A percentile compares a stretch with the other conserved stretches of the same genome.
These are phyloP conservation scores for Theileria sp. DNA, from an alignment of 169 alveolate genomes.

Conservation along the genomic window DNA sequence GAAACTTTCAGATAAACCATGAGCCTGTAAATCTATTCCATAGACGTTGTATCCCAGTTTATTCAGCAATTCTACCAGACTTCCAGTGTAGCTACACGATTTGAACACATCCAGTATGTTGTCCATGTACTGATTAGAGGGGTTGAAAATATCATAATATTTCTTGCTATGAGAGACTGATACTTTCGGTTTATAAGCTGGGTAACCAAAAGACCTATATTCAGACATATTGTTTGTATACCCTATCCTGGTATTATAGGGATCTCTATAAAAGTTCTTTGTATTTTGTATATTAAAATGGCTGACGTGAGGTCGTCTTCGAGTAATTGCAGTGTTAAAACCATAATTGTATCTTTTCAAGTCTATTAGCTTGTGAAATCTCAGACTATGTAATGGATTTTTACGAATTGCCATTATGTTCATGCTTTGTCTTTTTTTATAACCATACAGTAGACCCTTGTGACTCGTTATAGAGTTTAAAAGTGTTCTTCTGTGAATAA, in stretches of 20 bases:
- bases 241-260: neutral
- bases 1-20: constrained; percentile 70
- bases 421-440: neutral
- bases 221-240: neutral
- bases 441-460: neutral
- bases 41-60: constrained; percentile 64
- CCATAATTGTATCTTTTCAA: neutral
- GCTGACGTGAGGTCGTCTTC: neutral
- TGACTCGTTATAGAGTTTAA: neutral
- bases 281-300: neutral
- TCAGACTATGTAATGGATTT: neutral
- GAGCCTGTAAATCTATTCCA: constrained; percentile 68
- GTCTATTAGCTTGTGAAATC: neutral
- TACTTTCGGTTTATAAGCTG: neutral
- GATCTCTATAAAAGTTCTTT: neutral
- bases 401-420: neutral
- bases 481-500: neutral
- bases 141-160: neutral
- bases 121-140: constrained; percentile 2
- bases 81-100: constrained; percentile 51
- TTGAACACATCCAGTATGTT: constrained; percentile 12
- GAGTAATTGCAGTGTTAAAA: neutral
- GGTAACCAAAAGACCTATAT: neutral
- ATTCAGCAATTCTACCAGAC: constrained; percentile 65
- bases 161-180: neutral